Evolutionary conservation across 306 rosid species (phyloP).

Genomic region (Delonix regia): DNA sequence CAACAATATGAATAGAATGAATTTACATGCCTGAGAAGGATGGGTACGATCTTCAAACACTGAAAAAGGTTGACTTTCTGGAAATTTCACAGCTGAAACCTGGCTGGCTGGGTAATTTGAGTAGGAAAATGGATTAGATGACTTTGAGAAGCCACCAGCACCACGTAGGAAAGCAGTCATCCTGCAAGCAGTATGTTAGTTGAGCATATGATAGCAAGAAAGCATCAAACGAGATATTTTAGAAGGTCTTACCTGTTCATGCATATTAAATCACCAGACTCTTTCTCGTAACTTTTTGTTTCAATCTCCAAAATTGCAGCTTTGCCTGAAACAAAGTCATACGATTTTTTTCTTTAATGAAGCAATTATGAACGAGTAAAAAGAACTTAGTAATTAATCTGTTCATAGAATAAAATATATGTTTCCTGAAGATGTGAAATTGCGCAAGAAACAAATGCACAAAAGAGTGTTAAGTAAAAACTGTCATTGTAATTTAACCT

Average conservation of each 20-base stretch:
- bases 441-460: conserved; percentile 25
- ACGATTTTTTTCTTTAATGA: conserved; percentile 27
- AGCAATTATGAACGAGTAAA: conserved; percentile 6
- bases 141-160: conserved; percentile 95
- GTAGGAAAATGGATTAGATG: conserved; percentile 78
- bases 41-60: conserved; percentile 74
- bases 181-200: conserved; percentile 54
- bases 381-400: neutral
- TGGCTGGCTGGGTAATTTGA: conserved; percentile 67
- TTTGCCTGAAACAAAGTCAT: conserved; percentile 66
- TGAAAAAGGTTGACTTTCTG: conserved; percentile 70
- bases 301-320: conserved; percentile 93
- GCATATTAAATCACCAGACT: conserved; percentile 81
- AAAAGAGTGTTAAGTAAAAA: conserved; percentile 29
- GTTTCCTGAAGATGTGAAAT: conserved; percentile 28
- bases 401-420: neutral
- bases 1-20: conserved; percentile 24
- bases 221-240: conserved; percentile 28
- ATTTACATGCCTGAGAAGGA: conserved; percentile 77
- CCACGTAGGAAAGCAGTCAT: conserved; percentile 76
- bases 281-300: conserved; percentile 82
- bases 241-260: conserved; percentile 71
- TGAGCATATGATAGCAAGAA: conserved; percentile 39
- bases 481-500: conserved; percentile 56
- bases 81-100: conserved; percentile 59